A percentile compares a stretch with the other conserved stretches of the same genome.
Conservation (phyloP, 805 yeast genomes). For the Millerozyma miso region DNA sequence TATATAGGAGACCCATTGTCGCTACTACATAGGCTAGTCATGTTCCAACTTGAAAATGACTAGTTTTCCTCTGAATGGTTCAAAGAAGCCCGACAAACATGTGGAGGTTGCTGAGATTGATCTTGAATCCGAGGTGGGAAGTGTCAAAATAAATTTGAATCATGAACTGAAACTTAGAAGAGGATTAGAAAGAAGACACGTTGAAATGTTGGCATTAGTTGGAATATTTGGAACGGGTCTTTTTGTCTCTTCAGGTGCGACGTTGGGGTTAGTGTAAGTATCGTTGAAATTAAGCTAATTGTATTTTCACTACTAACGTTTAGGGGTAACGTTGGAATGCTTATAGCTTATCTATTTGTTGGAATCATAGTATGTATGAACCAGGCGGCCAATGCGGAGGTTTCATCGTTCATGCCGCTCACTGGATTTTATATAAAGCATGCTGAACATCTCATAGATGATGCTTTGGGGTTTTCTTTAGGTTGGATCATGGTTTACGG, state of each 20-base stretch:
- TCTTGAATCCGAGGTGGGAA: neutral
- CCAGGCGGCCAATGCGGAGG: conserved; percentile 38
- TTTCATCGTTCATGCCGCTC: conserved; percentile 33
- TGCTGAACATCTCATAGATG: conserved; percentile 37
- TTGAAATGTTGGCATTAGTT: conserved; percentile 18
- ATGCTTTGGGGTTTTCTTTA: conserved; percentile 43
- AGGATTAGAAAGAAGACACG: conserved; percentile 16
- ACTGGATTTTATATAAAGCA: conserved; percentile 34
- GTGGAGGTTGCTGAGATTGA: neutral
- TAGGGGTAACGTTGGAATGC: conserved; percentile 36
- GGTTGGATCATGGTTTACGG: conserved; percentile 43
- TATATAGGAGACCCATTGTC: too few relatives aligned
- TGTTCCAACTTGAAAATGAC: too few relatives aligned
- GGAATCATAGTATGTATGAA: conserved; percentile 40
- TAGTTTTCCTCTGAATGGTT: too few relatives aligned
- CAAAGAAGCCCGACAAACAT: neutral
- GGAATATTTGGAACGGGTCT: conserved; percentile 47
- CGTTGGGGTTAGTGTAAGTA: conserved; percentile 37
- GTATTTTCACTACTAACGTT: conserved; percentile 4
- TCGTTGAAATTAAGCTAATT: conserved; percentile 26
- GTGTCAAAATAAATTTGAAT: neutral
- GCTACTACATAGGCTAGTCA: too few relatives aligned
- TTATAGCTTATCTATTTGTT: conserved; percentile 46
- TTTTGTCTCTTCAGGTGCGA: conserved; percentile 50
- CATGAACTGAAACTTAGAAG: conserved; percentile 6